Base-by-base conservation (phyloP, 768 basidiomycete genomes). In the Candolleomyces aberdarensis region DNA sequence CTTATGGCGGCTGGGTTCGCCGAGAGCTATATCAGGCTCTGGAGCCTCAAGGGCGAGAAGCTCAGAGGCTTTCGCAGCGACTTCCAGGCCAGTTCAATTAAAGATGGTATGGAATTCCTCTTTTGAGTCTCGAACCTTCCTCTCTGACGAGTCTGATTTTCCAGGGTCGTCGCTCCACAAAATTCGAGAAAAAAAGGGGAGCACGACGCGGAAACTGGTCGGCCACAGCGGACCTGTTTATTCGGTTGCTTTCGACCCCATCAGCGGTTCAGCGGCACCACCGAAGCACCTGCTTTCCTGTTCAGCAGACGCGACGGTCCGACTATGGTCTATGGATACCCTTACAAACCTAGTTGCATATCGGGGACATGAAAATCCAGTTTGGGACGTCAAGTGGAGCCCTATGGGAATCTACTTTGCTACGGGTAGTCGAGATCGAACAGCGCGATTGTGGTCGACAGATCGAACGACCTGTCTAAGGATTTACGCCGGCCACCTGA, bases 311-410 rank as follows among this genome's bases (percentile, higher is more conserved):
- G 85, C 91, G 1, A 96, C 96, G 0, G 78, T 88, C 47, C 86
- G 97, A 13, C 75, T 99, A 19, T 99, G 97, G 97, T 96, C 94
- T 5, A 77, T 98, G 73, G 94, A 98, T 64, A 97, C 96, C 0
- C 86, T 94, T 82, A 85, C 91, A 15, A 97, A 97, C 67, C 76
- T 98, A 10, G 95, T 95, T 19, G 95, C 90, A 6, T 99, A 95
- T 70, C 84, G 94, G 39, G 96, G 97, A 0, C 97, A 99, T 67
- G 89, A 96, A 70, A 96, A 97, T 72, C 95, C 97, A 0, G 88
- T 99, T 0, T 99, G 97, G 97, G 97, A 98, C 67, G 95, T 96
- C 13, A 90, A 98, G 71, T 99, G 97, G 97, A 96, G 93, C 68
- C 96, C 97, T 10, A 88, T 94, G 80, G 96, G 97, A 4, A 86